A percentile compares a stretch with the other conserved stretches of the same genome.
Evolutionary conservation across 768 basidiomycete genomes (phyloP).

Genomic region (Mrakia gelida): DNA sequence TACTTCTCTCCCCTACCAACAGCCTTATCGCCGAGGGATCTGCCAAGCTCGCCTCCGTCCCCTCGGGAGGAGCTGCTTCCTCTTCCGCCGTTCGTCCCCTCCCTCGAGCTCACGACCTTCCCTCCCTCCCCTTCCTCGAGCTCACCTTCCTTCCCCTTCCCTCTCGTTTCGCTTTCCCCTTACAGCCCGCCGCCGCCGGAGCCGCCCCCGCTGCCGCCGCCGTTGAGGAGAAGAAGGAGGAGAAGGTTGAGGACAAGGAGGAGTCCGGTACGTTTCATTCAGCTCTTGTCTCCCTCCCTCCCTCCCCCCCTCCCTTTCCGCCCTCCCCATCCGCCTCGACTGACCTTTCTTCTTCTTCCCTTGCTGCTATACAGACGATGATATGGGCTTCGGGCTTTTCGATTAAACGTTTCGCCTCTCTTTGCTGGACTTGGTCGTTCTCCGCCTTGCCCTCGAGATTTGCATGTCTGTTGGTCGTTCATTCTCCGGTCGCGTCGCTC

Average conservation of each 20-base stretch:
- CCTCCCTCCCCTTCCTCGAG: slow-evolving; percentile 30
- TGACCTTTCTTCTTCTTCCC: background rate
- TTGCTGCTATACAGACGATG: slow-evolving; percentile 34
- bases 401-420: background rate
- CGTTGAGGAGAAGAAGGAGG: slow-evolving; percentile 62
- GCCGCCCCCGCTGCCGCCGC: slow-evolving; percentile 54
- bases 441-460: too few species aligned
- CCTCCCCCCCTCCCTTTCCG: background rate
- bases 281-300: background rate
- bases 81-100: slow-evolving; percentile 44
- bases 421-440: too few species aligned
- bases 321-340: background rate
- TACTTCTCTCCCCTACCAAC: slow-evolving; percentile 6
- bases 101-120: slow-evolving; percentile 49
- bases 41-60: slow-evolving; percentile 91
- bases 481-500: too few species aligned
- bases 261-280: slow-evolving; percentile 48
- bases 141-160: background rate
- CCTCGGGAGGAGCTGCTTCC: slow-evolving; percentile 71
- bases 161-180: background rate
- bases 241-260: slow-evolving; percentile 79
- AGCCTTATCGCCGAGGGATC: slow-evolving; percentile 90
- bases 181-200: slow-evolving; percentile 50
- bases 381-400: slow-evolving; percentile 39
- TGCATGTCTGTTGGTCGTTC: too few species aligned